These are phyloP conservation scores for Daedaleopsis nitida DNA, from an alignment of 768 basidiomycete species.

Conservation along the genomic window DNA sequence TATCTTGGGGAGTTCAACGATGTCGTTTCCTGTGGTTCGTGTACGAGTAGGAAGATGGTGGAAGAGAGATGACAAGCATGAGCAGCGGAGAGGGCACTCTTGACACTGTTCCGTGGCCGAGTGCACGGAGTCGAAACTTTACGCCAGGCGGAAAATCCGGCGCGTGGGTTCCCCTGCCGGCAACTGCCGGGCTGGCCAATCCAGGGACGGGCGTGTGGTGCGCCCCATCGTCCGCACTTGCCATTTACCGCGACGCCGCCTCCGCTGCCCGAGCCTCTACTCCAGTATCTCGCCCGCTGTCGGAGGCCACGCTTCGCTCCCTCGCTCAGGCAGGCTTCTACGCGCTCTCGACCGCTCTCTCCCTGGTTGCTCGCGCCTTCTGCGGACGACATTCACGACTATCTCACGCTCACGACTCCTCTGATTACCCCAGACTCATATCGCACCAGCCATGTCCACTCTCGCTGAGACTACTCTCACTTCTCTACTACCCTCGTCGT, in stretches of 20 bases:
- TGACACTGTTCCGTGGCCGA: not conserved
- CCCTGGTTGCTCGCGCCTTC: not conserved
- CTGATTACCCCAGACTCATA: not conserved
- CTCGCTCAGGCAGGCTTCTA: not conserved
- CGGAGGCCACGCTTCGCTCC: not conserved
- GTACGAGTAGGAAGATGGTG: not conserved
- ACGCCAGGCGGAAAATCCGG: not conserved
- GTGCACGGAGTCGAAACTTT: no score
- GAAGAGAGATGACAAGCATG: constrained; percentile 3
- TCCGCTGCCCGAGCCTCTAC: not conserved
- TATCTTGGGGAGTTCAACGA: not conserved
- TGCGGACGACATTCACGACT: constrained; percentile 5
- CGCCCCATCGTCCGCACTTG: not conserved
- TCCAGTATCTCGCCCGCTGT: not conserved
- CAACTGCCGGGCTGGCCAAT: not conserved
- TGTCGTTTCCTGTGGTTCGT: constrained; percentile 11
- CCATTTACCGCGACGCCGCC: not conserved
- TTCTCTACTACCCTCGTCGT: constrained; percentile 46
- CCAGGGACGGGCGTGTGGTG: not conserved
- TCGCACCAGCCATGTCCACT: constrained; percentile 16
- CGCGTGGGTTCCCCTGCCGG: not conserved
- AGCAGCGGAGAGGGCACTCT: not conserved
- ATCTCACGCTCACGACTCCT: constrained; percentile 11
- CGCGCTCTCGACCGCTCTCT: not conserved
- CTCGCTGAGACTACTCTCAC: constrained; percentile 18